Evolutionary conservation across 371 early-diverging fungal species (phyloP).

Genomic region (Mucor velutinosus): DNA sequence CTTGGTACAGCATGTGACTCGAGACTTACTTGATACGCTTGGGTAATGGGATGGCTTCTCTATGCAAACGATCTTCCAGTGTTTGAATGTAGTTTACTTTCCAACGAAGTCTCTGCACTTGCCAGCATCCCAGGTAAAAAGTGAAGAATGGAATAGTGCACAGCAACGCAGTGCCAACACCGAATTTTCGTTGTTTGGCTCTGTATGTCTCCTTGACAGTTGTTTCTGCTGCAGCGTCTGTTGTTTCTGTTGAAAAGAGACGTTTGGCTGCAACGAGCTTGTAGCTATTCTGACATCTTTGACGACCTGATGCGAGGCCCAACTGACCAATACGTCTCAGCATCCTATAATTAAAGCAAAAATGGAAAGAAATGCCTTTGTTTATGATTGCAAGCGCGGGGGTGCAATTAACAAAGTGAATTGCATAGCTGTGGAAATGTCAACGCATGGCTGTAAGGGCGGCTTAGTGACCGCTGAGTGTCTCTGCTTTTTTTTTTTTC

Average conservation of each 20-base stretch:
- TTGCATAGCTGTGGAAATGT: neutral
- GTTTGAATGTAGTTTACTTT: constrained; percentile 80
- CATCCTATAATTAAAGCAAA: neutral
- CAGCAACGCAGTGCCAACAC: constrained; percentile 44
- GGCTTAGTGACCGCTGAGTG: neutral
- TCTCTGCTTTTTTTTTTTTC: constrained; percentile 13
- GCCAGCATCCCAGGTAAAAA: constrained; percentile 90
- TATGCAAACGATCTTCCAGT: constrained; percentile 66
- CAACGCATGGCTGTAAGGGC: neutral
- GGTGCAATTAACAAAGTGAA: neutral
- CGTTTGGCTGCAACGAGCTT: neutral
- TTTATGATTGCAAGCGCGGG: neutral
- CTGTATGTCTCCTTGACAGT: constrained; percentile 20
- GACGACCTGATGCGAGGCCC: neutral
- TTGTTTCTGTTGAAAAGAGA: constrained; percentile 3
- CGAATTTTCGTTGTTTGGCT: constrained; percentile 34
- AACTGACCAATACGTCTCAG: constrained; percentile 15
- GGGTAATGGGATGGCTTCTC: constrained; percentile 72
- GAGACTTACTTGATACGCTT: constrained; percentile 59
- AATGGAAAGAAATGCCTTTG: neutral
- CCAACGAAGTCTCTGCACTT: constrained; percentile 89
- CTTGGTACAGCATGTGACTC: neutral
- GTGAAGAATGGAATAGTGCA: constrained; percentile 77
- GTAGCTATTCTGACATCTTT: neutral
- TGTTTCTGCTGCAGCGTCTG: neutral